A percentile compares a stretch with the other conserved stretches of the same genome.
Evolutionary conservation across 148 eudicot species (phyloP).

Genomic region (Camellia granthamiana): DNA sequence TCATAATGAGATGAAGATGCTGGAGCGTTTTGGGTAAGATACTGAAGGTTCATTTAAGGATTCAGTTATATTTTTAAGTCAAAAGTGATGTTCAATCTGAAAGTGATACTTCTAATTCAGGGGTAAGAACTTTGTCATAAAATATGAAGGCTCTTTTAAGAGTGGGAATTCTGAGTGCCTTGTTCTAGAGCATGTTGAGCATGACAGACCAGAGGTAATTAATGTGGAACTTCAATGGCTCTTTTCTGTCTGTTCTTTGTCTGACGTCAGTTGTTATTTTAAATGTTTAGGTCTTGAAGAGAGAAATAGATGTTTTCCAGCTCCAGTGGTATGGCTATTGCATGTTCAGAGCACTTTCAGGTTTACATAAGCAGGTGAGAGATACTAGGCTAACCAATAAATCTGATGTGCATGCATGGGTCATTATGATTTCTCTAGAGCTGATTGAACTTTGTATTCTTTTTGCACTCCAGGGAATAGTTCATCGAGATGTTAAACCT

Average conservation of each 20-base stretch:
- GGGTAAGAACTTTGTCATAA: slow-evolving; percentile 81
- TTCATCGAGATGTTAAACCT: slow-evolving; percentile 96
- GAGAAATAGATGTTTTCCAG: slow-evolving; percentile 57
- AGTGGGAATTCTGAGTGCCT: slow-evolving; percentile 72
- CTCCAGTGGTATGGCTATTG: slow-evolving; percentile 92
- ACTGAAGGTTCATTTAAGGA: not conserved
- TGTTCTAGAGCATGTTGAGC: slow-evolving; percentile 86
- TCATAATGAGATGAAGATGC: slow-evolving; percentile 84
- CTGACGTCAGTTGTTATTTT: slow-evolving; percentile 9
- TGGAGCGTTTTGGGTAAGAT: slow-evolving; percentile 86
- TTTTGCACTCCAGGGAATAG: slow-evolving; percentile 57
- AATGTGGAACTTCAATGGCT: not conserved
- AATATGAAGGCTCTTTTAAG: slow-evolving; percentile 50
- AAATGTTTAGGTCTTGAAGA: slow-evolving; percentile 57
- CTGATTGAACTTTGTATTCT: slow-evolving; percentile 6
- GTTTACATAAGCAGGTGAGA: slow-evolving; percentile 86
- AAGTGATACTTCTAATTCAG: slow-evolving; percentile 36
- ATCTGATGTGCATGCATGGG: not conserved
- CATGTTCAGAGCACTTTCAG: slow-evolving; percentile 84
- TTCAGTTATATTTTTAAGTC: not conserved
- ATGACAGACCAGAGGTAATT: slow-evolving; percentile 89
- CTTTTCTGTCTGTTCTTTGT: slow-evolving; percentile 2
- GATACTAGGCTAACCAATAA: slow-evolving; percentile 5
- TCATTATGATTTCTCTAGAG: slow-evolving; percentile 8
- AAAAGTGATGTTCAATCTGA: slow-evolving; percentile 15